Conservation (phyloP, 352 stramenopile species). For the Phytophthora sojae region DNA sequence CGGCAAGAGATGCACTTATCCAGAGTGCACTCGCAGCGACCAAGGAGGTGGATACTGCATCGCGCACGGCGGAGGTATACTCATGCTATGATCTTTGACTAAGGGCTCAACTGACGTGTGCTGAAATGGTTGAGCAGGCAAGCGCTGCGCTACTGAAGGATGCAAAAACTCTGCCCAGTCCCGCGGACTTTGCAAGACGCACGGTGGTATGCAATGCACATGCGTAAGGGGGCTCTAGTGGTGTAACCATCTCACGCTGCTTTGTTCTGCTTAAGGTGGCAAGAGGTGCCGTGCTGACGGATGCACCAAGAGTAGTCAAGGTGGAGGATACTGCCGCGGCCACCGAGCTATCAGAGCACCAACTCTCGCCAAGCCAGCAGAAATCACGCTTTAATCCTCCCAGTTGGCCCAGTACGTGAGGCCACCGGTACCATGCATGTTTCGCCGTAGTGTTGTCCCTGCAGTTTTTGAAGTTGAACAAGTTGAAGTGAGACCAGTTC, state of each 20-base stretch:
- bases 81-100: slow-evolving; percentile 1
- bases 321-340: slow-evolving; percentile 69
- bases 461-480: slow-evolving; percentile 25
- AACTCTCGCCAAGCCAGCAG: neutral
- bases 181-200: slow-evolving; percentile 85
- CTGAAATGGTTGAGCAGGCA: slow-evolving; percentile 42
- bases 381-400: slow-evolving; percentile 7
- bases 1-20: slow-evolving; percentile 75
- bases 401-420: neutral
- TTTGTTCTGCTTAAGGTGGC: slow-evolving; percentile 45
- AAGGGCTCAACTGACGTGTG: neutral
- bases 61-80: slow-evolving; percentile 70
- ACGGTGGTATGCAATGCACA: slow-evolving; percentile 63
- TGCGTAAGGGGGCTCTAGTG: neutral
- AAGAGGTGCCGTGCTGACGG: slow-evolving; percentile 65
- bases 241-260: slow-evolving; percentile 1
- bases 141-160: slow-evolving; percentile 60
- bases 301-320: slow-evolving; percentile 79
- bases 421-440: slow-evolving; percentile 9
- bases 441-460: neutral
- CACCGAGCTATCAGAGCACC: slow-evolving; percentile 41
- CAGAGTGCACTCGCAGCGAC: slow-evolving; percentile 71
- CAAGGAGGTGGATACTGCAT: slow-evolving; percentile 90
- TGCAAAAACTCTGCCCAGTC: slow-evolving; percentile 89
- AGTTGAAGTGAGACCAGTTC: slow-evolving; percentile 31